Conservation (phyloP, 139 green algal genomes). For the Closterium sp. region DNA sequence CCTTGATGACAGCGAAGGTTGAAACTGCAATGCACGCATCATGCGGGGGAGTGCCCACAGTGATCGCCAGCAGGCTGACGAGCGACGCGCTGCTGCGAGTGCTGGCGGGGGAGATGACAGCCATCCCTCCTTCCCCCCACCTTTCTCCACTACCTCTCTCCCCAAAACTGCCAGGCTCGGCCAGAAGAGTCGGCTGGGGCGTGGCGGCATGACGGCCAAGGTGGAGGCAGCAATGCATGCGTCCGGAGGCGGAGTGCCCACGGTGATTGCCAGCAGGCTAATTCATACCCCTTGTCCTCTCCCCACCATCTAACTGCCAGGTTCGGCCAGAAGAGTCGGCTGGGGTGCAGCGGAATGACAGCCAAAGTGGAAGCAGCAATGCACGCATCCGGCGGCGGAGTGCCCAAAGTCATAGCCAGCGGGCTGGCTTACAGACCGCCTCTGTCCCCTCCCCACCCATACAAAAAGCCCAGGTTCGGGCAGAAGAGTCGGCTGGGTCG, state of each 20-base stretch:
- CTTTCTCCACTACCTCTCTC: too few species aligned
- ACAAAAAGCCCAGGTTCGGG: conserved; percentile 54
- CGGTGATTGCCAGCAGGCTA: conserved; percentile 57
- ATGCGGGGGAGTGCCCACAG: conserved; percentile 49
- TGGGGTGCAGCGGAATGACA: conserved; percentile 64
- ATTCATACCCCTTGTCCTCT: too few species aligned
- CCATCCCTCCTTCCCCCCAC: too few species aligned
- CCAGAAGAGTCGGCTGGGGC: conserved; percentile 53
- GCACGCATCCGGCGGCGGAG: conserved; percentile 51
- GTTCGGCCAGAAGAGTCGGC: conserved; percentile 56
- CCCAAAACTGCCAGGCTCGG: conserved; percentile 56
- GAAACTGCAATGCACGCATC: conserved; percentile 60
- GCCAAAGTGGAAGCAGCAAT: conserved; percentile 65
- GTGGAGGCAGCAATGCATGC: conserved; percentile 62
- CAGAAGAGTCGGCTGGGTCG: conserved; percentile 55
- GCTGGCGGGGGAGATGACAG: conserved; percentile 55
- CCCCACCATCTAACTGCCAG: conserved; percentile 19
- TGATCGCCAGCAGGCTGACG: conserved; percentile 53
- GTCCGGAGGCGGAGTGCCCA: conserved; percentile 52
- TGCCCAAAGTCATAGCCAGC: conserved; percentile 59
- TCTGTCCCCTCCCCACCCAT: background rate
- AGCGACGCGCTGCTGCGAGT: conserved; percentile 25
- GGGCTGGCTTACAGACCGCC: too few species aligned
- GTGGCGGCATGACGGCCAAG: conserved; percentile 67
- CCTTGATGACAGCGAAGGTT: conserved; percentile 68